These are phyloP conservation scores for Tetraselmis striata DNA, from an alignment of 139 green algal genomes.

Conservation along the genomic window DNA sequence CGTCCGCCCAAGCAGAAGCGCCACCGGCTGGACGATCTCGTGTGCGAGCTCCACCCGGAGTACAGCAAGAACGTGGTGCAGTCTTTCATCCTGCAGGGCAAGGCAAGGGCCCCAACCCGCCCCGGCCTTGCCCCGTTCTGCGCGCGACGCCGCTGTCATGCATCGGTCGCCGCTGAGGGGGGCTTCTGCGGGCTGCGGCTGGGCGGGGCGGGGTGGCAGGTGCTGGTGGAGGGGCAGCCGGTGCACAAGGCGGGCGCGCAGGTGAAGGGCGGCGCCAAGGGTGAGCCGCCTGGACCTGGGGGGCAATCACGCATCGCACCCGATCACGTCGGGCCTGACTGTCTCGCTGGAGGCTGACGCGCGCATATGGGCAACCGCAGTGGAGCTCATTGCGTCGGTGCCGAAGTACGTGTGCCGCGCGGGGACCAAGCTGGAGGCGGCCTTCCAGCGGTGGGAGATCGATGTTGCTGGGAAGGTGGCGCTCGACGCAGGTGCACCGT, in stretches of 20 bases:
- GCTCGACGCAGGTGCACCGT: constrained; percentile 58
- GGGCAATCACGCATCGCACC: no score
- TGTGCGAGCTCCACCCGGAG: constrained; percentile 62
- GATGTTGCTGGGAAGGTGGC: constrained; percentile 57
- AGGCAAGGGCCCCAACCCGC: constrained; percentile 22
- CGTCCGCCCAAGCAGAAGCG: constrained; percentile 26
- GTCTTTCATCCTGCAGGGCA: constrained; percentile 87
- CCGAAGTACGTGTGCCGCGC: constrained; percentile 85
- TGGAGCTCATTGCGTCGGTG: constrained; percentile 63
- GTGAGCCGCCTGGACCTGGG: no score
- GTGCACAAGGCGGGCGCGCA: constrained; percentile 73
- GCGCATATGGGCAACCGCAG: no score
- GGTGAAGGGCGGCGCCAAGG: constrained; percentile 30
- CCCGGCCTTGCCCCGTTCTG: neutral
- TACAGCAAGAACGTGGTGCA: constrained; percentile 75
- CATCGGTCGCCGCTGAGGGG: constrained; percentile 10
- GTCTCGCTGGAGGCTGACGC: no score
- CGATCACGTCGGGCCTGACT: no score
- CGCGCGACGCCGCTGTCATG: neutral
- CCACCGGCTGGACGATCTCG: constrained; percentile 76
- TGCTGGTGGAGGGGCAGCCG: constrained; percentile 32
- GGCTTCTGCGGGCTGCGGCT: constrained; percentile 6
- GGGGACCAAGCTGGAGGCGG: constrained; percentile 90
- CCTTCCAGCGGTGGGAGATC: constrained; percentile 75
- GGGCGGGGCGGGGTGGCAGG: constrained; percentile 16